Evolutionary conservation across 768 basidiomycete species (phyloP), one percentile per base, ranked within the genome.

Genomic region (Dioszegia crocea): DNA sequence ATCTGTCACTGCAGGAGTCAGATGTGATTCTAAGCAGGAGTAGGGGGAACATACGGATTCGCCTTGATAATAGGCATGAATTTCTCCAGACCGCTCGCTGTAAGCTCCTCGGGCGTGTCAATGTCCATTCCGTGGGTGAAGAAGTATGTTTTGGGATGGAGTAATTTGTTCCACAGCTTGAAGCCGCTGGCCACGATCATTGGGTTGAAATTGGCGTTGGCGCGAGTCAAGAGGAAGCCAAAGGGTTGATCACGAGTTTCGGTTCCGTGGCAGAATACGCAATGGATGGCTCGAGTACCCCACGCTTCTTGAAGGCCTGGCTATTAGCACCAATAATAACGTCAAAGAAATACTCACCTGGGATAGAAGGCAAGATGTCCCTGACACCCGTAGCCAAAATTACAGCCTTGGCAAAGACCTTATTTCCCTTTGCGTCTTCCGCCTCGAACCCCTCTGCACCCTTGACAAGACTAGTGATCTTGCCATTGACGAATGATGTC

Each of bases 181-280:
- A 65, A 41, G 26, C 51, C 50, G 23, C 33, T 29, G 17, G 47
- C 54, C 11, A 53, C 48, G 26, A 65, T 46, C 51, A 55, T 64
- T 10, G 54, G 27, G 36, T 68, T 68, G 41, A 60, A 46, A 1
- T 31, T 16, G 26, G 40, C 45, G 29, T 51, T 59, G 6, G 40
- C 19, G 21, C 45, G 36, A 14, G 54, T 63, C 36, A 62, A 30
- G 21, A 68, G 57, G 56, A 60, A 62, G 5, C 57, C 66, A 45
- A 68, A 51, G 14, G 66, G 61, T 19, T 59, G 40, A 23, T 58
- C 40, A n/a, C 50, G 47, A 11, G 66, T 68, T 46, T 70, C 69
- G 36, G 58, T 65, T 17, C 69, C 69, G 60, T 70, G 69, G 58
- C 69, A 70, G 58, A 63, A 70, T 9, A 67, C 61, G 48, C 69